Conservation (phyloP, 1,139 yeast genomes). For the Candida pseudoviswanathii region DNA sequence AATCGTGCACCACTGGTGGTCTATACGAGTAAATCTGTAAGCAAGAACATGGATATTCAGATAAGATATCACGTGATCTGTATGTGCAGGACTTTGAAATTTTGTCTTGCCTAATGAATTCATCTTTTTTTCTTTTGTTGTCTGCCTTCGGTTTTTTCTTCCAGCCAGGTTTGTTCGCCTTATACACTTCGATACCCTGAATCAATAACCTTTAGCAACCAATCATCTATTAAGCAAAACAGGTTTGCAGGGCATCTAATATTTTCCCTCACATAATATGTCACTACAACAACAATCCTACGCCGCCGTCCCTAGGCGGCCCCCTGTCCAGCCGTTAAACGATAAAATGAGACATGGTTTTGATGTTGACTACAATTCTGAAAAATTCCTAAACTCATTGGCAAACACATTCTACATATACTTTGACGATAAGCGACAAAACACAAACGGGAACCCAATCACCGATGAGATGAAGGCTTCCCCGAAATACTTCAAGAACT, state of each 20-base stretch:
- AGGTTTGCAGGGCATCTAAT: not conserved
- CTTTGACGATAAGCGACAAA: conserved; percentile 88
- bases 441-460: conserved; percentile 87
- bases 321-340: conserved; percentile 48
- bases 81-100: not conserved
- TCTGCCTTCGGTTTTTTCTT: not conserved
- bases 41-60: not conserved
- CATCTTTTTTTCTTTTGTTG: not conserved
- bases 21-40: not conserved
- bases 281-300: conserved; percentile 5
- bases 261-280: not conserved
- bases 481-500: conserved; percentile 48
- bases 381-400: conserved; percentile 63
- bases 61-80: not conserved
- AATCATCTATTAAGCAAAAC: not conserved
- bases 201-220: not conserved
- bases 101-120: not conserved
- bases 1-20: not conserved
- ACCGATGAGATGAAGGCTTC: conserved; percentile 51
- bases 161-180: not conserved
- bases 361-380: conserved; percentile 65
- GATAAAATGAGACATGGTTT: conserved; percentile 78
- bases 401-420: conserved; percentile 78
- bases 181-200: not conserved
- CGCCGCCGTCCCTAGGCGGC: conserved; percentile 28